Percentiles rank a stretch among this genome's conserved stretches.
Conservation (phyloP, 139 green algal species). For the Zygnema cylindricum region DNA sequence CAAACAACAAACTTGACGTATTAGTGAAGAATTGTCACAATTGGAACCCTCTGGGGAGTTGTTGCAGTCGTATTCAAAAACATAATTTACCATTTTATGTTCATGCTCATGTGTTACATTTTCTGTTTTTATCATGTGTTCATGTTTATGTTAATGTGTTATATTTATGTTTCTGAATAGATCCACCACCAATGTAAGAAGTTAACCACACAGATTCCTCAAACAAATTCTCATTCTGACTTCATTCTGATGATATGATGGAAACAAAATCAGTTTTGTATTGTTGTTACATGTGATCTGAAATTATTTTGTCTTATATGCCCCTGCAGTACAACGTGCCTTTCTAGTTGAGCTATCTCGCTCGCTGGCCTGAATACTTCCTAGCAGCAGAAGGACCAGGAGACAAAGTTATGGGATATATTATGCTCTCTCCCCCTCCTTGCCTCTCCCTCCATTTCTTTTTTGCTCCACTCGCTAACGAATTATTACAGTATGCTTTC, state of each 20-base stretch:
- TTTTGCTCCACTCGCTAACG: background rate
- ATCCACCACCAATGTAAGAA: background rate
- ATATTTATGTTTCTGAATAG: too few relatives aligned
- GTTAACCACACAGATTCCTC: background rate
- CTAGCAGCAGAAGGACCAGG: constrained; percentile 76
- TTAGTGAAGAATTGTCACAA: background rate
- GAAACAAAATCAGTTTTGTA: background rate
- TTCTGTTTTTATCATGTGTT: background rate
- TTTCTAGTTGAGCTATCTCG: constrained; percentile 95
- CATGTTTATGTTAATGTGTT: background rate
- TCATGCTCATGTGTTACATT: too few relatives aligned
- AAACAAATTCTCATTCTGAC: background rate
- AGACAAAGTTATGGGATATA: constrained; percentile 87
- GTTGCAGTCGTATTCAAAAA: background rate
- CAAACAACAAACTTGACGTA: too few relatives aligned
- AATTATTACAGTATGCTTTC: background rate
- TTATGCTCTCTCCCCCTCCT: background rate
- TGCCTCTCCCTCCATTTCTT: too few relatives aligned
- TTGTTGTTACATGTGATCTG: background rate
- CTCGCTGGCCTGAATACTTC: constrained; percentile 93
- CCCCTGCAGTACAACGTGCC: constrained; percentile 89
- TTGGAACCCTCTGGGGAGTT: too few relatives aligned
- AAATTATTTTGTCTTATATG: background rate
- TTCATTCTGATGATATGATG: background rate
- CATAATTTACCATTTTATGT: too few relatives aligned